Percentiles rank a stretch among this genome's conserved stretches.
phyloP scores from a whole-genome alignment of 225 moss, liverwort and hornwort species.

The Ulota crispa region DNA sequence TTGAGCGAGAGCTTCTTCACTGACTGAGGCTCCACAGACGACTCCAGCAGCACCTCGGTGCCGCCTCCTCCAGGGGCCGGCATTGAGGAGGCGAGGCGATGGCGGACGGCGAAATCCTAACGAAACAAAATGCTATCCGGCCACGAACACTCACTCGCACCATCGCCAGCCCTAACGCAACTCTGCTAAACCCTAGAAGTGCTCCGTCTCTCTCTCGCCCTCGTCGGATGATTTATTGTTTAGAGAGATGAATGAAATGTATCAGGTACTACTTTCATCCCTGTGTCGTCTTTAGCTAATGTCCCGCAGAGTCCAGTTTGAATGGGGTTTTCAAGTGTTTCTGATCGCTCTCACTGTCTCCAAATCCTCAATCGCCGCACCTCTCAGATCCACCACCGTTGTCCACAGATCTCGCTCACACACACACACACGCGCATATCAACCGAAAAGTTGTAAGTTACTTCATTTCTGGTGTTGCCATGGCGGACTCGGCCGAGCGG shows the following conservation, averaged over 20 bases:
- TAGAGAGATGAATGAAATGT: neutral
- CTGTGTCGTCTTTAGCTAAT: too few relatives aligned
- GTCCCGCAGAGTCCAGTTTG: neutral
- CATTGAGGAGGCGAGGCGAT: constrained; percentile 41
- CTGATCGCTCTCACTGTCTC: neutral
- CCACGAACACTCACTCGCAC: neutral
- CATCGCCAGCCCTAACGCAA: neutral
- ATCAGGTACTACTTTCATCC: neutral
- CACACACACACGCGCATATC: too few relatives aligned
- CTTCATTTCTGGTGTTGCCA: constrained; percentile 15
- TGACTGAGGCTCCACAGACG: constrained; percentile 86
- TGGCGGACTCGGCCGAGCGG: constrained; percentile 31
- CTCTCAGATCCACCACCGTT: neutral
- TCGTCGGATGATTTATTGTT: neutral
- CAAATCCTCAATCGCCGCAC: neutral
- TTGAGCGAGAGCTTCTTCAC: constrained; percentile 89
- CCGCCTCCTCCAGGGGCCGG: constrained; percentile 62
- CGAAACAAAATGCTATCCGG: neutral
- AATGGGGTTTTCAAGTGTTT: constrained; percentile 19
- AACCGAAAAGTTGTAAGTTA: neutral
- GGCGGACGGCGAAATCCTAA: constrained; percentile 20
- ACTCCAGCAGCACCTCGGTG: constrained; percentile 61
- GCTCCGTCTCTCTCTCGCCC: too few relatives aligned
- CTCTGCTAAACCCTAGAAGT: neutral
- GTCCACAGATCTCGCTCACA: neutral